Percentiles rank a stretch among this genome's conserved stretches.
Evolutionary conservation across 169 alveolate genomes (phyloP).

Genomic region (Plasmodium gonderi): DNA sequence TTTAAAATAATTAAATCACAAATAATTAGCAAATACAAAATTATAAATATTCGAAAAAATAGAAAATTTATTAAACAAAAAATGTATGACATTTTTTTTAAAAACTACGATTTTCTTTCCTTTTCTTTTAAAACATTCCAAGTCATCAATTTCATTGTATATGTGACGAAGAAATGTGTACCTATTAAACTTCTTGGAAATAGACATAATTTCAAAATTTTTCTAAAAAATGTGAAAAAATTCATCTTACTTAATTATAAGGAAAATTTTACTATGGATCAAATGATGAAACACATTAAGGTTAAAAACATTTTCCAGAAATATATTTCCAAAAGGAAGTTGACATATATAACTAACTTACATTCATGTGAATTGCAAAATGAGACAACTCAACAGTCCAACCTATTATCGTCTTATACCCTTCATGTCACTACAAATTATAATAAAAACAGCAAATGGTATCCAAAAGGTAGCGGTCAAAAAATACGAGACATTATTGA

Average conservation of each 20-base stretch:
- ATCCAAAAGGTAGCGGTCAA: background rate
- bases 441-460: background rate
- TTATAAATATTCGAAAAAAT: slow-evolving; percentile 50
- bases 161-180: slow-evolving; percentile 65
- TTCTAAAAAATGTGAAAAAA: slow-evolving; percentile 69
- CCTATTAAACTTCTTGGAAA: slow-evolving; percentile 62
- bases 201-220: slow-evolving; percentile 65
- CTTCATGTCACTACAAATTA: background rate
- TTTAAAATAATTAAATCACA: slow-evolving; percentile 41
- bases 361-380: background rate
- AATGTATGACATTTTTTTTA: slow-evolving; percentile 63
- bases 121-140: slow-evolving; percentile 55
- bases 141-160: slow-evolving; percentile 43
- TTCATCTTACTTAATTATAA: slow-evolving; percentile 57
- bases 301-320: slow-evolving; percentile 54
- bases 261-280: slow-evolving; percentile 69
- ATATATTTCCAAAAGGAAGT: background rate
- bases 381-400: background rate
- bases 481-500: background rate
- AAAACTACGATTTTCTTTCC: slow-evolving; percentile 50
- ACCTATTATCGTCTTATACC: background rate
- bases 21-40: slow-evolving; percentile 43
- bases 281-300: slow-evolving; percentile 49
- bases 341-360: background rate
- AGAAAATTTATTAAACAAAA: slow-evolving; percentile 59